Base-by-base conservation (phyloP, 768 basidiomycete species). In the Pisolithus tinctorius region DNA sequence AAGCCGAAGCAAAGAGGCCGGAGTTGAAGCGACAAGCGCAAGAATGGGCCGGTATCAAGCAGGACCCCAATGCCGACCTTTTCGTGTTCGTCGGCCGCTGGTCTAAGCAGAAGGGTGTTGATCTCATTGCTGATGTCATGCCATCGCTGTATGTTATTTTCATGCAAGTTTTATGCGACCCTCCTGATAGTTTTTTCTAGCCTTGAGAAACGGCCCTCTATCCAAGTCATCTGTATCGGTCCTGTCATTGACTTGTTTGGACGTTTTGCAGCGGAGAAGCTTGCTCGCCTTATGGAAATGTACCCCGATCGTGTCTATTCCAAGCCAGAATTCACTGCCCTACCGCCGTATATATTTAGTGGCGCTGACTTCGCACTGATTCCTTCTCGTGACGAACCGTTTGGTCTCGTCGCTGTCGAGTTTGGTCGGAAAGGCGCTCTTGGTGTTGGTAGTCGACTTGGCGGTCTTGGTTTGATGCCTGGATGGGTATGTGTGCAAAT, bases 101-200 rank as follows among this genome's bases (percentile, higher is more conserved):
- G 93, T 96, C 93, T 5, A 96, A 95, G 69, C 93, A 96, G 69
- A 96, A 96, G 69, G 93, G 89, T 70, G 92, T 96, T n/a, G 93
- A 96, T 71, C 74, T 96, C 40, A 96, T 96, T 58, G 93, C 93
- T 8, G 93, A 96, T 69, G 84, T 96, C 55, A 89, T 96, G 88
- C 93, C 93, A 23, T 78, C 81, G 3, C 63, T 96, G 84, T 89
- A 63, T 60, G 88, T 78, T 11, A 8, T 13, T 3, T n/a, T 20
- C 4, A 0, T 36, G 16, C 23, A 0, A 30, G 9, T 23, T n/a
- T 4, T 10, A 8, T 1, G 0, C 14, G 4, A 25, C 20, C 17
- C 17, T 20, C 17, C 10, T 44, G 20, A 30, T 9, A 4, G 47
- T 37, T 41, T 17, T 41, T 17, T 44, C 42, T 60, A 92, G 89